phyloP scores from a whole-genome alignment of 2,329 filamentous ascomycete species.

The Curvularia hawaiiensis region DNA sequence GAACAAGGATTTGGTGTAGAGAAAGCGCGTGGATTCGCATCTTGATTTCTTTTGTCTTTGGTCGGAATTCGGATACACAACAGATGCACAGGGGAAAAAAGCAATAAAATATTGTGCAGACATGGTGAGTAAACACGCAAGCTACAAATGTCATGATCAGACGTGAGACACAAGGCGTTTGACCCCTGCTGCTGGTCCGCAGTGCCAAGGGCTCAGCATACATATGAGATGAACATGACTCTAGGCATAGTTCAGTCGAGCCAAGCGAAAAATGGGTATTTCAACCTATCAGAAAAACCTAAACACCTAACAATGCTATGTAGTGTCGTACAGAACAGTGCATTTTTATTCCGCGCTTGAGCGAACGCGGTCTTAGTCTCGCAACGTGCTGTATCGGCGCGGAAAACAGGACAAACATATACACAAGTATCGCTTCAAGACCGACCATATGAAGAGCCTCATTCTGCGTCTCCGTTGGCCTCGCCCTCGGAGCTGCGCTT shows the following conservation, averaged over 20 bases:
- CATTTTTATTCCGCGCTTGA: background rate
- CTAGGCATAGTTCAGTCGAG: background rate
- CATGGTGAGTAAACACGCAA: background rate
- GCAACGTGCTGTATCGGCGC: background rate
- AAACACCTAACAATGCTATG: conserved; percentile 32
- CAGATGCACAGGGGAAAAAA: background rate
- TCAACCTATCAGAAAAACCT: conserved; percentile 27
- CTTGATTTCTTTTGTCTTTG: background rate
- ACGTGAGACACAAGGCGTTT: conserved; percentile 28
- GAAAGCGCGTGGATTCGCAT: conserved; percentile 1
- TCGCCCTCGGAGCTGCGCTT: conserved; percentile 34
- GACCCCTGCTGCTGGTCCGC: conserved; percentile 16
- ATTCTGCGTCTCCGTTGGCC: conserved; percentile 34
- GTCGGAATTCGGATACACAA: background rate
- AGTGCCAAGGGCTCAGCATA: conserved; percentile 19
- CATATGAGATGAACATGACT: conserved; percentile 1
- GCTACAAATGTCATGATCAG: conserved; percentile 6
- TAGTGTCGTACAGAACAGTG: conserved; percentile 3
- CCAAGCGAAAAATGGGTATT: conserved; percentile 21
- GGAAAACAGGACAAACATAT: background rate
- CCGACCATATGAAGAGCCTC: background rate
- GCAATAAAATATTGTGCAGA: background rate
- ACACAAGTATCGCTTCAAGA: background rate
- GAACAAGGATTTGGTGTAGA: background rate
- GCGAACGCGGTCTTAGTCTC: background rate